Evolutionary conservation across 352 stramenopile species (phyloP).

Genomic region (Pythium vanterpoolii): DNA sequence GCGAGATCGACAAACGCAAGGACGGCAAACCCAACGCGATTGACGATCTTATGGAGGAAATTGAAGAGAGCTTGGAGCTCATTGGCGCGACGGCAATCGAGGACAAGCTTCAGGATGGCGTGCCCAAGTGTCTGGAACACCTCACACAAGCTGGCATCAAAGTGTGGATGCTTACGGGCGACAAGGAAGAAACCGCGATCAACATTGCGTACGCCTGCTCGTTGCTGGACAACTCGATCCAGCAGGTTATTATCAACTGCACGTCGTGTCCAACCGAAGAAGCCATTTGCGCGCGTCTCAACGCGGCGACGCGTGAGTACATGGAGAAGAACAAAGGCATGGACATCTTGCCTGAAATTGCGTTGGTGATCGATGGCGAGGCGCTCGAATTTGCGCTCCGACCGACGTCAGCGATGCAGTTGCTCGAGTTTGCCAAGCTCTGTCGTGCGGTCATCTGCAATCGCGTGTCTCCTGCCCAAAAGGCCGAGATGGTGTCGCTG

Average conservation of each 20-base stretch:
- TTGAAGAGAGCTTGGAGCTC: slow-evolving; percentile 77
- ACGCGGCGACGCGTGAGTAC: slow-evolving; percentile 44
- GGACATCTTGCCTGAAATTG: slow-evolving; percentile 46
- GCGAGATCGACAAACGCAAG: slow-evolving; percentile 76
- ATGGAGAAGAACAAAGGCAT: slow-evolving; percentile 33
- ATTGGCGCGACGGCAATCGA: slow-evolving; percentile 91
- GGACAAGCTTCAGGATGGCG: slow-evolving; percentile 90
- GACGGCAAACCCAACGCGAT: slow-evolving; percentile 72
- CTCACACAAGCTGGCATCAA: slow-evolving; percentile 89
- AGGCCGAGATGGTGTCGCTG: slow-evolving; percentile 88
- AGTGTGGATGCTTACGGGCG: slow-evolving; percentile 93
- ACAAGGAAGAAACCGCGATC: slow-evolving; percentile 94
- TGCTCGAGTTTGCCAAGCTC: slow-evolving; percentile 69
- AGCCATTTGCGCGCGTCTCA: slow-evolving; percentile 54
- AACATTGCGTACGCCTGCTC: slow-evolving; percentile 92
- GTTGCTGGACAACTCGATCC: slow-evolving; percentile 81
- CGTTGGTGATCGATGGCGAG: slow-evolving; percentile 75
- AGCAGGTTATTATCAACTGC: slow-evolving; percentile 72
- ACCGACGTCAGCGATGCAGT: slow-evolving; percentile 18
- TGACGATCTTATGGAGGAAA: slow-evolving; percentile 77
- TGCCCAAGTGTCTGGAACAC: slow-evolving; percentile 81
- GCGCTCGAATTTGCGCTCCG: slow-evolving; percentile 69
- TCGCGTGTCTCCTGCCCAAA: slow-evolving; percentile 92
- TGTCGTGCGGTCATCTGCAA: slow-evolving; percentile 92
- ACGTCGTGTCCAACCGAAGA: slow-evolving; percentile 68